Evolutionary conservation across 2,329 filamentous ascomycete genomes (phyloP).

Genomic region (Verticillium isaacii): DNA sequence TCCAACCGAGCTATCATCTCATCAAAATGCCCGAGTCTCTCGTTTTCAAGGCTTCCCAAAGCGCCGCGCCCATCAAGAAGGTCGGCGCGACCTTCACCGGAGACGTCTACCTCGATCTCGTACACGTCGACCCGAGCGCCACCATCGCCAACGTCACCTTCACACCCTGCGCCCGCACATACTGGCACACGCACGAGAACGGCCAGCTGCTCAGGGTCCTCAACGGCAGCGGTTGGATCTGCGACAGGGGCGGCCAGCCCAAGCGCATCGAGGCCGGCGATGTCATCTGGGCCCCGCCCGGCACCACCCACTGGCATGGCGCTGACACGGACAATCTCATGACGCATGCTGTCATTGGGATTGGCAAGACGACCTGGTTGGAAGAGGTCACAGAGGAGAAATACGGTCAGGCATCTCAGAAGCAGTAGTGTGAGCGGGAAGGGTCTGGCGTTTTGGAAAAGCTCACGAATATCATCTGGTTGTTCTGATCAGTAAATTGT

Average conservation of each 20-base stretch:
- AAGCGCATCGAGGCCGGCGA: constrained; percentile 31
- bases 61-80: too few relatives aligned
- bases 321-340: constrained; percentile 32
- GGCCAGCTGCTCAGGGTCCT: constrained; percentile 36
- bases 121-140: neutral
- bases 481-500: too few relatives aligned
- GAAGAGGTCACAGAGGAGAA: constrained; percentile 29
- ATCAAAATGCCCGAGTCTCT: too few relatives aligned
- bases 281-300: constrained; percentile 31
- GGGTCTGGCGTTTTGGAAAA: too few relatives aligned
- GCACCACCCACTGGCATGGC: constrained; percentile 40
- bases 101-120: constrained; percentile 2
- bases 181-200: constrained; percentile 39
- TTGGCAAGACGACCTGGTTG: constrained; percentile 30
- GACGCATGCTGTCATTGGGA: constrained; percentile 31
- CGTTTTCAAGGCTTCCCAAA: too few relatives aligned
- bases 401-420: constrained; percentile 13
- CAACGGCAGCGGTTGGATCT: constrained; percentile 34
- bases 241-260: constrained; percentile 31
- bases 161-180: constrained; percentile 34
- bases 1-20: too few relatives aligned
- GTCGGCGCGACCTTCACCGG: constrained; percentile 2
- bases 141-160: constrained; percentile 29
- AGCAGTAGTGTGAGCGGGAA: too few relatives aligned
- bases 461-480: too few relatives aligned